Conservation (phyloP, 2,329 filamentous ascomycete species). For the Trichoderma koningiopsis region DNA sequence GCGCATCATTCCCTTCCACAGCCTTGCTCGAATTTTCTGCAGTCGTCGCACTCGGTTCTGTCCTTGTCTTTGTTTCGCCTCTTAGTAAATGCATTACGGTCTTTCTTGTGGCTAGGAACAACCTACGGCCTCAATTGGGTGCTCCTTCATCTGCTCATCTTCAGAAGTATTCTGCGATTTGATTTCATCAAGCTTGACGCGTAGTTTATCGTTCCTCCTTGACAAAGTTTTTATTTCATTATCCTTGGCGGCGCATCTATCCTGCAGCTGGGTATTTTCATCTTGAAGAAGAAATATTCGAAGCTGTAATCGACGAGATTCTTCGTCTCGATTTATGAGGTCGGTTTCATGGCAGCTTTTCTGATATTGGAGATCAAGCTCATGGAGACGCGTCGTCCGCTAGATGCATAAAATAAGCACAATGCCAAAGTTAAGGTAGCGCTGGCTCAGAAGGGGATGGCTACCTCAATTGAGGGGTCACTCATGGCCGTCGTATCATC, state of each 20-base stretch:
- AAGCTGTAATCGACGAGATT: conserved; percentile 68
- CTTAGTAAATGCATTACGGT: conserved; percentile 16
- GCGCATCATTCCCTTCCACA: conserved; percentile 59
- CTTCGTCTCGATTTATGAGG: conserved; percentile 73
- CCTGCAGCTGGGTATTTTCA: conserved; percentile 69
- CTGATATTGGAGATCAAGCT: conserved; percentile 72
- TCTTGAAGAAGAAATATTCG: conserved; percentile 72
- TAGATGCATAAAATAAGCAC: conserved; percentile 33
- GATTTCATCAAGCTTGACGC: conserved; percentile 47
- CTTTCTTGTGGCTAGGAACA: background rate
- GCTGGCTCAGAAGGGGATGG: background rate
- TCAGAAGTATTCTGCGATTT: conserved; percentile 48
- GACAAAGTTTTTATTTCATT: conserved; percentile 56
- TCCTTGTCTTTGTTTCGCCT: conserved; percentile 63
- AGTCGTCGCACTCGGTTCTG: conserved; percentile 67
- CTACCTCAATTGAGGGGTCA: conserved; percentile 36
- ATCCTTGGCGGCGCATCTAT: conserved; percentile 62
- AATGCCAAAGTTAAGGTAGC: background rate
- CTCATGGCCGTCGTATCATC: conserved; percentile 31
- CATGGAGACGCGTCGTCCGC: conserved; percentile 51
- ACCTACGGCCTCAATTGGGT: conserved; percentile 52
- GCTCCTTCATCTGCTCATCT: conserved; percentile 51
- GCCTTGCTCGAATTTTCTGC: conserved; percentile 71
- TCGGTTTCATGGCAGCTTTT: conserved; percentile 65
- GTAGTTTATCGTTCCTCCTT: conserved; percentile 44